Base-by-base conservation (phyloP, 2,329 filamentous ascomycete species). In the Calycina marina region DNA sequence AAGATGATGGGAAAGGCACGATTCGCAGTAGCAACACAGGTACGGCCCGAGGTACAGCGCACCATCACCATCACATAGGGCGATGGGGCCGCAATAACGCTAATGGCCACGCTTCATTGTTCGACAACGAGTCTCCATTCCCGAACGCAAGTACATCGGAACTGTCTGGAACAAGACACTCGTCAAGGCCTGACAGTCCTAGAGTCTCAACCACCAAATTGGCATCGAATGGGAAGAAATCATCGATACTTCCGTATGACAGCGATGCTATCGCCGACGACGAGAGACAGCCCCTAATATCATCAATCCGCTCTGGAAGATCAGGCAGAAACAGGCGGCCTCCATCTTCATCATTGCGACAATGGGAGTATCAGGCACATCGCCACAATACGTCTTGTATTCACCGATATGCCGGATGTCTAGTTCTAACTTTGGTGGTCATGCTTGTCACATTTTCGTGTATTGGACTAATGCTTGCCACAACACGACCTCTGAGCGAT, bases 381-480 rank as follows among this genome's bases (percentile, higher is more conserved):
- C 63, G 70, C 31, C 64, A 69, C 32, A 61, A 66, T 30, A 70
- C 71, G 14, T 64, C 80, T 46, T 67, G 80, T 59, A 53, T 78
- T 55, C 62, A 72, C 43, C 73, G 80, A 18, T 83, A 85, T 47
- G 83, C 84, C n/a, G 82, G 84, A 34, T 96, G 85, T 51, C 62
- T 92, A 8, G 69, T 93, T 9, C 67, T 93, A n/a, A 74, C 77
- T 2, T 66, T 92, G 40, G 74, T 94, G 60, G 60, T 94, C 14
- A 57, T 90, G 22, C 61, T 93, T 11, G 71, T 94, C 25, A 69
- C 92, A 29, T 77, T 84, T n/a, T 83, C 82, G 25, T 79, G 82
- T 6, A 77, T 90, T 22, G 82, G 79, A 14, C 90, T 96, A 54
- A 75, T 94, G 56, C 79, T 94, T 56, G 82, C 85, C 28, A 88